Evolutionary conservation across 2,329 filamentous ascomycete genomes (phyloP), one percentile per base, ranked within the genome.

Genomic region (Pestalotiopsis sp.): DNA sequence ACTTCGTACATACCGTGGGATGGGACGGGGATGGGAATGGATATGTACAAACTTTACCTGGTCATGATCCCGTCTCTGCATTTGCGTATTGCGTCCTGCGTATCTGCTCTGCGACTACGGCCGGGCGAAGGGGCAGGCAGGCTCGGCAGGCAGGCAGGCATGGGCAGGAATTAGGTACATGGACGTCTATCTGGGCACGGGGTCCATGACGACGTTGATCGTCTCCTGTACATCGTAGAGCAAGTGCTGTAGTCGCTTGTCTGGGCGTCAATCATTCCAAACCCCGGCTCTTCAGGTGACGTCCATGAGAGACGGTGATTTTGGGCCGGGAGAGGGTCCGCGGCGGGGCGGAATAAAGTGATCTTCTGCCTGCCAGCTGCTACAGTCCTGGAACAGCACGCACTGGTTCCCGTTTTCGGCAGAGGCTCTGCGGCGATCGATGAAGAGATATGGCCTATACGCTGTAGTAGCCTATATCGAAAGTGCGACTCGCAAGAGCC

Each of bases 321-420:
- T 52, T 52, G 14, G 45, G 45, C 45, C 45, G 45, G 45, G 20
- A 20, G 31, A 36, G 36, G 59, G 59, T 39, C 59, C 59, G 59
- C 59, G 59, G 59, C 59, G 59, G 59, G 31, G 59, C 59, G 59
- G 59, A 23, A 61, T 9, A 9, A n/a, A 52, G 45, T 52, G 45
- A 52, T 52, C 45, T 52, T 52, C 45, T 52, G 20, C 45, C 58
- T 58, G 56, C 45, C 25, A 23, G 14, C 58, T 61, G 31, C 14
- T 20, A 39, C 20, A 13, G 9, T 36, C 5, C 31, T 31, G 31
- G 7, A 31, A 31, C 31, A 31, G 31, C 17, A 20, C 59, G 59
- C 59, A 23, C 9, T 61, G 31, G 27, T n/a, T 61, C 59, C 59
- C 59, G 59, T 20, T 61, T 61, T 39, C n/a, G 59, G 59, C 59